A percentile compares a stretch with the other conserved stretches of the same genome.
Conservation (phyloP, 2,329 filamentous ascomycete species). For the Ascochyta viciae-villosae region DNA sequence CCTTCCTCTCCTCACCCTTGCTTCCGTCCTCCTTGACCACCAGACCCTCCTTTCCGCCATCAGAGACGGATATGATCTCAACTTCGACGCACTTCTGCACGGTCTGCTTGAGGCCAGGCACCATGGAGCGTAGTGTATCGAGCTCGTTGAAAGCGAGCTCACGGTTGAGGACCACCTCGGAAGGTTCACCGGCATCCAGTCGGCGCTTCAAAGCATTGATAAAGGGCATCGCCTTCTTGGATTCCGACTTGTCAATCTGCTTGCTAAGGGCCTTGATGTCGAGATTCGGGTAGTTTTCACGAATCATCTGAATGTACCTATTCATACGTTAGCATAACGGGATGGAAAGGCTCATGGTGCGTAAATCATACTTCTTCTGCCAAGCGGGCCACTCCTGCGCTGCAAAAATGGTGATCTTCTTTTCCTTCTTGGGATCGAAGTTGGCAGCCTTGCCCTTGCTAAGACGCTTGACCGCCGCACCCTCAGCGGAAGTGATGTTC, state of each 20-base stretch:
- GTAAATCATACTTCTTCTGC: conserved; percentile 86
- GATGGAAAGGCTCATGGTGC: neutral
- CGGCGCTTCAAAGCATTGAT: conserved; percentile 86
- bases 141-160: conserved; percentile 89
- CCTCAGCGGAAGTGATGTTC: conserved; percentile 86
- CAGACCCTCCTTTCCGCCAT: conserved; percentile 70
- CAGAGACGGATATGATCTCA: conserved; percentile 74
- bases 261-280: conserved; percentile 84
- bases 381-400: conserved; percentile 83
- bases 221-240: conserved; percentile 99
- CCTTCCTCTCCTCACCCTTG: conserved; percentile 65
- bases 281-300: conserved; percentile 53
- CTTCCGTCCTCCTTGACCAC: conserved; percentile 61
- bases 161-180: conserved; percentile 76
- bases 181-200: conserved; percentile 71
- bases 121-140: conserved; percentile 76
- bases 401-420: conserved; percentile 87
- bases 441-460: conserved; percentile 86
- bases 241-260: conserved; percentile 83
- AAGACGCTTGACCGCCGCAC: conserved; percentile 83
- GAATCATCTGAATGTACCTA: conserved; percentile 45
- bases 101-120: conserved; percentile 78
- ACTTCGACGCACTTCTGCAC: conserved; percentile 72
- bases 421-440: conserved; percentile 91
- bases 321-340: neutral